Conservation (phyloP, 306 rosid genomes). For the Rosa rugosa region DNA sequence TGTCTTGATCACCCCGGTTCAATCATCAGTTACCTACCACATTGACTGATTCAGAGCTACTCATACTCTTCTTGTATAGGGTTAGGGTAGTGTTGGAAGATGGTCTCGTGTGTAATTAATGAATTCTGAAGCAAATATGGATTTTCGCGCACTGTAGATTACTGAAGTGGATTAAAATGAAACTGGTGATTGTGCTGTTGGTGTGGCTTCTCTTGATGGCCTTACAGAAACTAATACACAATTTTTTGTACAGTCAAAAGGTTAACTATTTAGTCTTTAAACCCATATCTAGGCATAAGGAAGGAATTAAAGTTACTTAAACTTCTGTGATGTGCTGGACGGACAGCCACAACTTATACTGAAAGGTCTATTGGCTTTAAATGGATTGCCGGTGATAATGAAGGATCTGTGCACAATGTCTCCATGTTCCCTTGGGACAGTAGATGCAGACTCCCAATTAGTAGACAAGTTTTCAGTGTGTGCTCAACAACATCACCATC, state of each 20-base stretch:
- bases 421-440: constrained; percentile 29
- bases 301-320: background rate
- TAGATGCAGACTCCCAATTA: constrained; percentile 22
- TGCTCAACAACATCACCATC: constrained; percentile 24
- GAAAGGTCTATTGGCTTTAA: constrained; percentile 32
- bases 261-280: constrained; percentile 25
- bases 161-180: constrained; percentile 39
- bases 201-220: constrained; percentile 38
- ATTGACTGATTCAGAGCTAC: constrained; percentile 33
- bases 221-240: constrained; percentile 42
- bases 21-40: constrained; percentile 26
- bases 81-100: constrained; percentile 43
- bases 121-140: constrained; percentile 40
- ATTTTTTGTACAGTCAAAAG: constrained; percentile 57
- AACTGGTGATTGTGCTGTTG: constrained; percentile 47
- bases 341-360: constrained; percentile 34
- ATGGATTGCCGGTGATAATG: constrained; percentile 31
- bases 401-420: constrained; percentile 32
- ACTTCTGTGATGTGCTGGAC: constrained; percentile 18
- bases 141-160: constrained; percentile 43
- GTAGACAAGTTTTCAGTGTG: constrained; percentile 29
- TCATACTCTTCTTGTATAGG: constrained; percentile 22
- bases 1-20: constrained; percentile 23
- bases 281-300: constrained; percentile 16
- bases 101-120: constrained; percentile 52